Percentiles rank a stretch among this genome's conserved stretches.
Evolutionary conservation across 306 rosid species (phyloP).

Genomic region (Castanea mollissima): DNA sequence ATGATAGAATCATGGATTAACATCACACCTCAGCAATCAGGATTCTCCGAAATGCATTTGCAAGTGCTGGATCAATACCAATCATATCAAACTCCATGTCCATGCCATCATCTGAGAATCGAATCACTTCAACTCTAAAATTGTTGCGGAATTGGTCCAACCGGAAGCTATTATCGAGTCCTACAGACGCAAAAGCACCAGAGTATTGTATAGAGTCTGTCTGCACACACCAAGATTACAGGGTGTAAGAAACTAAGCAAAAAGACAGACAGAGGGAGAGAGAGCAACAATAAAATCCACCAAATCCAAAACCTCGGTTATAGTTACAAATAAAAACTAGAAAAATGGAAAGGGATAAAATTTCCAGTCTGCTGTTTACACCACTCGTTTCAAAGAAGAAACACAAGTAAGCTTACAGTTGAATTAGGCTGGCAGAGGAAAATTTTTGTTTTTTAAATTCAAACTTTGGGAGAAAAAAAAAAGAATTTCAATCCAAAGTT

Average conservation of each 20-base stretch:
- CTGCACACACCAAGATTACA: constrained; percentile 47
- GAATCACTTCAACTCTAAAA: constrained; percentile 75
- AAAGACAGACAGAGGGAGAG: not conserved
- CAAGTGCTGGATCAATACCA: constrained; percentile 90
- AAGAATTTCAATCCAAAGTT: not conserved
- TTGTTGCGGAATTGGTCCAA: constrained; percentile 63
- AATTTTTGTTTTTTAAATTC: not conserved
- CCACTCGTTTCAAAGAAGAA: not conserved
- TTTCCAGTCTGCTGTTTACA: not conserved
- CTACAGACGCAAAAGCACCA: constrained; percentile 71
- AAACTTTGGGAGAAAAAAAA: not conserved
- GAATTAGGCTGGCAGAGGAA: not conserved
- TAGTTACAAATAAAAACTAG: not conserved
- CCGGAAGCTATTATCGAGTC: constrained; percentile 66
- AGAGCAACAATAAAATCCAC: not conserved
- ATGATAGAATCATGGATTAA: not conserved
- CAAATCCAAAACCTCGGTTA: not conserved
- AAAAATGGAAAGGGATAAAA: not conserved
- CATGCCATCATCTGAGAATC: constrained; percentile 49
- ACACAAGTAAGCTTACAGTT: not conserved
- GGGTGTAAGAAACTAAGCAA: constrained; percentile 3
- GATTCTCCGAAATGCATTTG: constrained; percentile 91
- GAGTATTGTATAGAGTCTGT: constrained; percentile 80
- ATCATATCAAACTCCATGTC: constrained; percentile 92
- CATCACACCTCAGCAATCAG: constrained; percentile 81